Evolutionary conservation across 2,329 filamentous ascomycete genomes (phyloP).

Genomic region (Colletotrichum noveboracense): DNA sequence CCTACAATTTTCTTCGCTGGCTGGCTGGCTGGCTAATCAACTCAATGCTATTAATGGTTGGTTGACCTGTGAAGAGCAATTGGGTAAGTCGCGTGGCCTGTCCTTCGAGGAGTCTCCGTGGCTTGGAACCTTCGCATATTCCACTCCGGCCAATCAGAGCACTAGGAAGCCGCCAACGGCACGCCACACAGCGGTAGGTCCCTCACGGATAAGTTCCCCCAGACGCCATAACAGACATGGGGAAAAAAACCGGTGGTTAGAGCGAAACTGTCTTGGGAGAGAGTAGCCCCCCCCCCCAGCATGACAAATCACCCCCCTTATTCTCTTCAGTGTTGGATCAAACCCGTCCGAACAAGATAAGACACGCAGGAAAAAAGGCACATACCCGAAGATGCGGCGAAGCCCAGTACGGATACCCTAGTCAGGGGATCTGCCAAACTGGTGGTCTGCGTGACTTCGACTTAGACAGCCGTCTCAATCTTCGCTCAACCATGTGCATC

Average conservation of each 20-base stretch:
- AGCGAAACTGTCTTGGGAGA: neutral
- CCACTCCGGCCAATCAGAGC: neutral
- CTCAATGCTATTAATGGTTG: too few species aligned
- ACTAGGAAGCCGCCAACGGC: neutral
- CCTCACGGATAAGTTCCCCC: neutral
- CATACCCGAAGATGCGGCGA: neutral
- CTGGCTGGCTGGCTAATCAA: too few species aligned
- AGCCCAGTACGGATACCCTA: neutral
- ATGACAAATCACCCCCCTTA: slow-evolving; percentile 5
- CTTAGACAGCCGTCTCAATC: neutral
- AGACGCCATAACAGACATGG: neutral
- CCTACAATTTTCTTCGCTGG: neutral
- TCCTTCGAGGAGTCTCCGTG: neutral
- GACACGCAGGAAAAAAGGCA: neutral
- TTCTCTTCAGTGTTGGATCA: neutral
- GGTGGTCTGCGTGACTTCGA: neutral
- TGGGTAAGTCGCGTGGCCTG: too few species aligned
- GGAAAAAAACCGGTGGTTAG: neutral
- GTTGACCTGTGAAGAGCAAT: too few species aligned
- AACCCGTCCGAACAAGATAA: neutral
- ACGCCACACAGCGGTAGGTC: neutral
- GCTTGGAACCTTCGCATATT: neutral
- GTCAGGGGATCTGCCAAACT: neutral
- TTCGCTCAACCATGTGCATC: neutral
- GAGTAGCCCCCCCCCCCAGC: neutral